Evolutionary conservation across 2,329 filamentous ascomycete species (phyloP), one percentile per base, ranked within the genome.

Genomic region (Microsporum canis): DNA sequence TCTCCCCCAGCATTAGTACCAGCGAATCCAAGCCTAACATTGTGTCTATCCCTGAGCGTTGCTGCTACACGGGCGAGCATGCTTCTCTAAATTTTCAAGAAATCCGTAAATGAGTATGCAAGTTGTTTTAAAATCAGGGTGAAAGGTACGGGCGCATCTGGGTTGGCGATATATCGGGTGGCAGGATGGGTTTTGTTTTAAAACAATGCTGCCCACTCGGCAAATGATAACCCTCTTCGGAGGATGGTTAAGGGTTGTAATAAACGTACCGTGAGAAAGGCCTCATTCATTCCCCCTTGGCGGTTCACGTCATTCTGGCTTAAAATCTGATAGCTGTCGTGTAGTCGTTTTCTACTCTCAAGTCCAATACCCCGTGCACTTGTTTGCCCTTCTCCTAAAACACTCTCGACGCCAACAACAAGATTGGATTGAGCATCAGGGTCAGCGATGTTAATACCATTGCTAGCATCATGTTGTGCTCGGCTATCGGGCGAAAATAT

Each of bases 401-500:
- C 23, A 33, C 7, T 10, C 27, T 58, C 67, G 57, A 62, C 69
- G 45, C 63, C 65, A 36, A 68, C 68, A 58, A 71, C 65, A 36
- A 68, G 67, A 65, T 76, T 77, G 47, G 71, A 69, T 12, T 71
- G 67, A 27, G 73, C 74, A 39, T 75, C 72, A 1, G 76, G 75
- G 38, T 81, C 79, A 7, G 78, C 75, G 57, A 87, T 79, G n/a
- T 84, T 83, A 57, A 82, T 73, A 0, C 83, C 84, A 8, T 77
- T 75, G 27, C 80, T 78, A 17, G 84, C 84, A 58, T 80, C 77
- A 39, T 79, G 75, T 64, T 85, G 82, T 14, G 82, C 80, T 38
- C 78, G 76, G 51, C 75, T 77, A 66, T 87, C 84, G 0, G 83
- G 77, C 0, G 82, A 84, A 71, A 87, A 88, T 59, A 88, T 83